Evolutionary conservation across 2,329 filamentous ascomycete genomes (phyloP), one percentile per base, ranked within the genome.

Genomic region (Colletotrichum sp.): DNA sequence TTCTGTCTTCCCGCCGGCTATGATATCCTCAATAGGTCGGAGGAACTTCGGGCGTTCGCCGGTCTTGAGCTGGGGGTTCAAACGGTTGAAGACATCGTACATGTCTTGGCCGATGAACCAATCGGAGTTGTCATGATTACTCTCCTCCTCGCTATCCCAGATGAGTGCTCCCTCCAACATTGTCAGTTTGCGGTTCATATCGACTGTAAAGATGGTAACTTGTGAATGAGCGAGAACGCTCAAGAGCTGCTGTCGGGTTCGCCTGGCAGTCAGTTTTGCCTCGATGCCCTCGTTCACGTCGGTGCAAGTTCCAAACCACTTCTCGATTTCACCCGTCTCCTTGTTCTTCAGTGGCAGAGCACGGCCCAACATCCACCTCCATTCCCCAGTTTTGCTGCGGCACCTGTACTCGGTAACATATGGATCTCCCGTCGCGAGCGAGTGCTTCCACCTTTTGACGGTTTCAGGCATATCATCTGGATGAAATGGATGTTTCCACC

Each of bases 231-330:
- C 90, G 71, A 96, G 92, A 30, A 96, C 94, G 76, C 92, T 93
- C 11, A 93, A 87, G 1, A 96, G 87, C 80, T 95, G 93, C 79
- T 93, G 91, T n/a, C 92, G 89, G 22, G 90, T 93, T 73, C 91
- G 89, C 76, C 91, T 92, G 19, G 93, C 93, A 65, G 89, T 89
- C 76, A 93, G 88, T 75, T 93, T 92, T 16, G 93, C 90, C 80
- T 94, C 89, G 5, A 96, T 93, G 59, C 92, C 88, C 77, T 96
- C 94, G 80, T 96, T 93, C 22, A 96, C 94, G 78, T 96, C 94
- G 15, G 94, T 96, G 80, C 93, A 95, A 2, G 94, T 95, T 85
- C 94, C 94, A 79, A 94, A 95, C 94, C 94, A 96, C 81, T 94
- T 95, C 74, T 94, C 88, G 65, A 96, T 95, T 64, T 89, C 86